These are phyloP conservation scores for Metarhizium sp. DNA, from an alignment of 2,329 filamentous ascomycete genomes.

Conservation along the genomic window DNA sequence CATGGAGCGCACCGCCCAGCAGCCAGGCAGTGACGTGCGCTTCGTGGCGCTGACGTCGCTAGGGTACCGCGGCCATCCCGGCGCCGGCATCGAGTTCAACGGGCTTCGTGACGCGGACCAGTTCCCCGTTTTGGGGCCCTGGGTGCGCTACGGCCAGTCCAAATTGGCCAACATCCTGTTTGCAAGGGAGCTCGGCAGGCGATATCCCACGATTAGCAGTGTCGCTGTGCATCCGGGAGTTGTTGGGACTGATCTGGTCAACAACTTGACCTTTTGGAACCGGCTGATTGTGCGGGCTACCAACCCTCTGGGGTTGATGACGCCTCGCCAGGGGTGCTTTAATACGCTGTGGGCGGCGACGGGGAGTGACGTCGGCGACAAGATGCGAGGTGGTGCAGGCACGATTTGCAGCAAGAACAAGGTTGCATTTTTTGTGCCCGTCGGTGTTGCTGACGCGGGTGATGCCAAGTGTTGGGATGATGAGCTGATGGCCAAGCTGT, in stretches of 20 bases:
- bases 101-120: not conserved
- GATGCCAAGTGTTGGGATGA: conserved; percentile 13
- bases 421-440: conserved; percentile 19
- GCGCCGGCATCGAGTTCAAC: conserved; percentile 19
- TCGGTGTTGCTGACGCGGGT: conserved; percentile 13
- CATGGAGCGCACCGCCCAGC: conserved; percentile 12
- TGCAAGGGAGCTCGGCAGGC: conserved; percentile 33
- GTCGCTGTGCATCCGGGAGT: conserved; percentile 41
- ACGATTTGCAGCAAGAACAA: conserved; percentile 4
- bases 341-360: conserved; percentile 22
- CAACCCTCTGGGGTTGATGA: not conserved
- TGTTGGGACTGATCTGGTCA: conserved; percentile 19
- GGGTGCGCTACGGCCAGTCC: conserved; percentile 38
- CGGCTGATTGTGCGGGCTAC: conserved; percentile 16
- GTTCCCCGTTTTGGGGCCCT: conserved; percentile 16
- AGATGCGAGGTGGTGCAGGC: not conserved
- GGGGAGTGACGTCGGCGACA: not conserved
- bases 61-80: conserved; percentile 11
- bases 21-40: conserved; percentile 10
- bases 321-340: not conserved
- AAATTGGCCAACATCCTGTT: conserved; percentile 41
- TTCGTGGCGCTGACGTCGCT: conserved; percentile 18
- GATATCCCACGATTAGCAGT: conserved; percentile 30
- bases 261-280: conserved; percentile 13
- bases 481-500: conserved; percentile 23